Conservation (phyloP, 2,329 filamentous ascomycete genomes). For the Ilyonectria robusta region DNA sequence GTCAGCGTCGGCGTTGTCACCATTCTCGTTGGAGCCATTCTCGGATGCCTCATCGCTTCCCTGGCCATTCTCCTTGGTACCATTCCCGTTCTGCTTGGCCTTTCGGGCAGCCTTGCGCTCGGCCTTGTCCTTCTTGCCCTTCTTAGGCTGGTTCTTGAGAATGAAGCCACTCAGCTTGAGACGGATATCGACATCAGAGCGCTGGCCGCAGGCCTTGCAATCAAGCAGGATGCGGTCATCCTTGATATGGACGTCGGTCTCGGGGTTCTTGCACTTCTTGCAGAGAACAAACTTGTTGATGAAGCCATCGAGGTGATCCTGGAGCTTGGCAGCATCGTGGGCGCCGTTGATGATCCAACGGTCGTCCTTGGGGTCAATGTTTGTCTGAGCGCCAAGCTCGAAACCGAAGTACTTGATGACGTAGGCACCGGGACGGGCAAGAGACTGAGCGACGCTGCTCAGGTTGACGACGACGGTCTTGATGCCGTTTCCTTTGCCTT, state of each 20-base stretch:
- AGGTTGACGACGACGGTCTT: slow-evolving; percentile 98
- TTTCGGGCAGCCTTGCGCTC: slow-evolving; percentile 91
- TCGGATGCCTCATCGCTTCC: slow-evolving; percentile 72
- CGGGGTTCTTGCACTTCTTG: slow-evolving; percentile 99
- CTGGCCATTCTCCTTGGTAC: slow-evolving; percentile 66
- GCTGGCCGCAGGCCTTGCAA: slow-evolving; percentile 98
- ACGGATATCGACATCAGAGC: slow-evolving; percentile 90
- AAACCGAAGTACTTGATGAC: slow-evolving; percentile 99
- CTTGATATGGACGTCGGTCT: slow-evolving; percentile 96
- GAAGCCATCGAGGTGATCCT: slow-evolving; percentile 98
- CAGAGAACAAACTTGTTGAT: slow-evolving; percentile 99
- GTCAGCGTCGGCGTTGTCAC: slow-evolving; percentile 74
- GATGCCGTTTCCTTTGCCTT: slow-evolving; percentile 99
- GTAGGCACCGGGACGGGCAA: slow-evolving; percentile 92
- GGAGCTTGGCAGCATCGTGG: slow-evolving; percentile 93
- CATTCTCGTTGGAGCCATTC: slow-evolving; percentile 65
- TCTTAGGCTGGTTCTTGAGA: slow-evolving; percentile 92
- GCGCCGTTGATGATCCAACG: slow-evolving; percentile 99
- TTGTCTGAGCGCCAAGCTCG: slow-evolving; percentile 98
- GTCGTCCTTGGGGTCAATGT: slow-evolving; percentile 96
- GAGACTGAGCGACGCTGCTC: slow-evolving; percentile 90
- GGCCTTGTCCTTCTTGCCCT: slow-evolving; percentile 98
- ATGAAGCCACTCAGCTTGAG: slow-evolving; percentile 98
- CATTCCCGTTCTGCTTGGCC: slow-evolving; percentile 82
- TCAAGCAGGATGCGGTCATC: slow-evolving; percentile 92